Conservation (phyloP, 305 asterid species). For the Ilex paraguariensis region DNA sequence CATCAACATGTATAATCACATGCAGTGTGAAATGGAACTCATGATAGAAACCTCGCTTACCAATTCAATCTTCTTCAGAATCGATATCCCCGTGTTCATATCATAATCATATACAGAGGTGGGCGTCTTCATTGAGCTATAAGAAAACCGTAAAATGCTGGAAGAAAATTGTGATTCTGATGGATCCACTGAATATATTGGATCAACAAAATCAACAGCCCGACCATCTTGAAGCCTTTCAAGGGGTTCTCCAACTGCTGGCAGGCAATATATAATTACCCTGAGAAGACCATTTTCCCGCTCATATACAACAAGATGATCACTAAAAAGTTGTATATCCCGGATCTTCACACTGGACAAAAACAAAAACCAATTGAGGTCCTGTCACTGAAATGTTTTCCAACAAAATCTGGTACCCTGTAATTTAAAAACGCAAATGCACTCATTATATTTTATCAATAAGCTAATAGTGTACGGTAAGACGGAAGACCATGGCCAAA, state of each 20-base stretch:
- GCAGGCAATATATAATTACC: constrained; percentile 63
- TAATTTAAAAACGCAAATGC: neutral
- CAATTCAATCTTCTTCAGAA: constrained; percentile 74
- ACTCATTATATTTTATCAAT: too few species aligned
- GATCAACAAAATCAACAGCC: constrained; percentile 69
- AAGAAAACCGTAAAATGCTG: constrained; percentile 63
- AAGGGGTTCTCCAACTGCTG: constrained; percentile 69
- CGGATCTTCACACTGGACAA: constrained; percentile 78
- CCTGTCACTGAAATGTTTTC: neutral
- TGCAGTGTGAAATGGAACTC: too few species aligned
- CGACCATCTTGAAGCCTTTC: constrained; percentile 62
- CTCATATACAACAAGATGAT: constrained; percentile 80
- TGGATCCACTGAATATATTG: constrained; percentile 61
- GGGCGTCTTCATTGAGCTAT: constrained; percentile 89
- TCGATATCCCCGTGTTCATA: constrained; percentile 78
- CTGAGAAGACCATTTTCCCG: constrained; percentile 78
- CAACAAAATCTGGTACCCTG: neutral
- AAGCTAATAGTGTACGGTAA: too few species aligned
- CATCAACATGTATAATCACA: too few species aligned
- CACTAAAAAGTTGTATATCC: constrained; percentile 60
- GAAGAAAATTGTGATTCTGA: constrained; percentile 73
- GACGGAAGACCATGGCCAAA: neutral
- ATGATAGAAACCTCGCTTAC: constrained; percentile 26
- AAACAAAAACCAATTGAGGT: constrained; percentile 4
- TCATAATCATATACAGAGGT: constrained; percentile 87